Evolutionary conservation across 2,329 filamentous ascomycete species (phyloP), one percentile per base, ranked within the genome.

Genomic region (Xylaria sp.): DNA sequence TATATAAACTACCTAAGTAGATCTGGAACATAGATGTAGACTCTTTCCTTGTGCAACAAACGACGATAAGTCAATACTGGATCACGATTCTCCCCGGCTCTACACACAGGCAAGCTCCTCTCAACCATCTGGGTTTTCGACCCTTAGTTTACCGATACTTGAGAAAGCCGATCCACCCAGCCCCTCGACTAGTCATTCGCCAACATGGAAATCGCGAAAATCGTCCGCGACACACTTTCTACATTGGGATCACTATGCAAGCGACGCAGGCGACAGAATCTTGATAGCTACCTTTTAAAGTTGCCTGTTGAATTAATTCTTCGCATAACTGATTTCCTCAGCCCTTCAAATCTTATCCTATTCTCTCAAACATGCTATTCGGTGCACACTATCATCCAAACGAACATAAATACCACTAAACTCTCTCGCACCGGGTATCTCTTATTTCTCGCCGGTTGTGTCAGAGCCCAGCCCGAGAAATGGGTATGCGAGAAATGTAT

Each of bases 271-370:
- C 15, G 46, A 48, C 25, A 48, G 39, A 46, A 3, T 39, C 25
- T 13, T 3, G 20, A 46, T 25, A 48, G 3, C 12, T 23, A 23
- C 23, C 10, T 62, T 15, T 31, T 61, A 10, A 39, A 62, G 51
- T 50, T 62, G 8, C 64, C 64, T 5, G 2, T 56, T 41, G 64
- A 66, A 8, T 6, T 66, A 15, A 23, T 66, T 18, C 13, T 18
- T 2, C 8, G 12, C 1, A 48, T 66, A 41, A 2, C 34, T 0
- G 31, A 55, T 7, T 62, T 44, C 25, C 64, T 66, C 2, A 34
- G 18, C 2, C 51, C 39, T 5, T 1, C 20, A 2, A 57, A 66
- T 20, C 10, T 61, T 39, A 6, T 25, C 12, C 39, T 66, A 5
- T 34, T 66, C 41, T 62, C 50, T 25, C 31, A 31, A 31, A 50